Conservation (phyloP, 768 basidiomycete genomes). For the Mycena pura region DNA sequence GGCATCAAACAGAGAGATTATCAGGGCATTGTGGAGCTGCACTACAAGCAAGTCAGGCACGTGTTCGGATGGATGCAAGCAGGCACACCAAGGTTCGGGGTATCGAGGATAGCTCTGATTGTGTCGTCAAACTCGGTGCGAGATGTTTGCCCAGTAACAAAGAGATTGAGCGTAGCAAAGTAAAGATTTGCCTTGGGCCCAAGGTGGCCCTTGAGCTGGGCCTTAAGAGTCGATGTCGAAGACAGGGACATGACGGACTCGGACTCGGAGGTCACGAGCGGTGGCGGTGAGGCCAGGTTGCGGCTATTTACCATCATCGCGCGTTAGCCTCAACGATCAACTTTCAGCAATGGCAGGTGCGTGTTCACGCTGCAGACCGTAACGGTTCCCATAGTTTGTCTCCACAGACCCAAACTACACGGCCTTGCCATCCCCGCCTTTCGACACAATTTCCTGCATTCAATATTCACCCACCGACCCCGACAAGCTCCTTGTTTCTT, state of each 20-base stretch:
- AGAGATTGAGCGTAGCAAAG: conserved; percentile 68
- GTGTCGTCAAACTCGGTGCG: conserved; percentile 79
- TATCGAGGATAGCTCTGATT: conserved; percentile 66
- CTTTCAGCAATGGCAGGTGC: conserved; percentile 7
- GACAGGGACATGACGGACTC: conserved; percentile 67
- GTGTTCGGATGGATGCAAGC: not conserved
- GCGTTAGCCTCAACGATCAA: not conserved
- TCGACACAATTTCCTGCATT: conserved; percentile 84
- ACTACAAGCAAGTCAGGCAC: conserved; percentile 46
- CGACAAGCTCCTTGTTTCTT: conserved; percentile 79
- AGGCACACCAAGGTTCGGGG: conserved; percentile 53
- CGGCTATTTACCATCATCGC: not conserved
- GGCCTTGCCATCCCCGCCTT: conserved; percentile 68
- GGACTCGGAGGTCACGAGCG: not conserved
- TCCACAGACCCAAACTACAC: conserved; percentile 31
- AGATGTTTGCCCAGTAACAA: conserved; percentile 71
- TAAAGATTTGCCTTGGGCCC: conserved; percentile 67
- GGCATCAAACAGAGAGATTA: conserved; percentile 84
- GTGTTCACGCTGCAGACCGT: not conserved
- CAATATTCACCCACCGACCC: conserved; percentile 84
- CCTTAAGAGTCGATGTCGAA: conserved; percentile 76
- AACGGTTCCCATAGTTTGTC: not conserved
- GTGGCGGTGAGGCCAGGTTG: not conserved
- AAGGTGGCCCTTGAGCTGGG: conserved; percentile 65
- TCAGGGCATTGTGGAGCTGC: conserved; percentile 83